Evolutionary conservation across 73 alveolate genomes (phyloP), one percentile per base, ranked within the genome.

Genomic region (Blepharisma stoltei): DNA sequence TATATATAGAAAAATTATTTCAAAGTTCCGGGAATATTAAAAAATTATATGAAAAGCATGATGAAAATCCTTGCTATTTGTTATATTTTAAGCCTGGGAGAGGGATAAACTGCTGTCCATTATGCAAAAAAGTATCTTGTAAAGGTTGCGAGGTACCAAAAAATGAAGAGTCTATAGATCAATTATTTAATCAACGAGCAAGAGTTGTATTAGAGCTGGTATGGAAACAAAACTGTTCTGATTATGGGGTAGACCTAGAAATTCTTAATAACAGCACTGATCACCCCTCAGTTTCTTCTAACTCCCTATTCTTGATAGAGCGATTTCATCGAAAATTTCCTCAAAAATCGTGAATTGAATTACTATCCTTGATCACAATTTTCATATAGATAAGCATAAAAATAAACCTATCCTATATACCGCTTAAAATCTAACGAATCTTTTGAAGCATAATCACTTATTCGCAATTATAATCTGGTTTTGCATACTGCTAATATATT

Each of bases 21-120:
- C 80, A 80, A 82, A 95, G 90, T 7, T 90, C 65, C 71, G 27
- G 41, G 79, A 69, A 78, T 91, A 50, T 25, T 46, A 18, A 69
- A 44, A 20, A 38, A n/a, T 2, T n/a, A 37, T 69, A 1, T 44
- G 65, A 69, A 5, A 1, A 38, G 11, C n/a, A 14, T 20, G n/a
- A 18, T 9, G 18, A n/a, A 20, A 20, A n/a, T 60, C 73, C 73
- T 69, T 47, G 32, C n/a, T 69, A 69, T 69, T 38, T 44, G 11
- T 47, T 44, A 14, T n/a, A 69, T 69, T 69, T 69, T 69, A n/a
- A 7, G 9, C 32, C 23, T 9, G 14, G 27, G 11, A 69, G 27
- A 69, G 79, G 27, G 14, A 5, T 25, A 55, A 79, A 7, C 27
- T 25, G 71, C 25, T 69, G 79, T 25, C 32, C 11, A 7, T 69